Base-by-base conservation (phyloP, 2,329 filamentous ascomycete genomes). In the Trichoderma sp. region DNA sequence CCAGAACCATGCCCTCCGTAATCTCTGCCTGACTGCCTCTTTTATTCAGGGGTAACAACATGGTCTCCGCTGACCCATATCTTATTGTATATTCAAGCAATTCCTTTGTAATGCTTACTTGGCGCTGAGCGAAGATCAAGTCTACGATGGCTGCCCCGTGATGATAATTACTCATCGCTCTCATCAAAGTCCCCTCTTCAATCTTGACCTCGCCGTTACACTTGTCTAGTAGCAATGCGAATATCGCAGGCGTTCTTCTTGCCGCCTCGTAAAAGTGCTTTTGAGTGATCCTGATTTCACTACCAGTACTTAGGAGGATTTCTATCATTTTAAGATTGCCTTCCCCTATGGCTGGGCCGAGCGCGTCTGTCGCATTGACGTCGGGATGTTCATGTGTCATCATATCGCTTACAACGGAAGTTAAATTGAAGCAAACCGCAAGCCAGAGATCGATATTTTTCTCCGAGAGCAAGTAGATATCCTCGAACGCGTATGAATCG, bases 391-490 rank as follows among this genome's bases (percentile, higher is more conserved):
- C 61, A 47, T 50, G 30, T 4, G 43, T n/a, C 12, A 64, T 50
- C 8, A 64, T 64, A 28, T 64, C 36, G 8, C 20, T 28, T 3
- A 68, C 65, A 28, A 68, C 65, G 9, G 17, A 12, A 20, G 30
- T 34, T 6, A 75, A 68, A 43, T 71, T 63, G 68, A 72, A n/a
- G 71, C 55, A 68, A 61, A 71, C 71, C 17, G 72, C 72, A 11
- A 73, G 6, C 17, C 28, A 23, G 11, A 75, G 43, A 57, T 73
- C n/a, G n/a, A n/a, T n/a, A n/a, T n/a, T n/a, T n/a, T n/a, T n/a
- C n/a, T n/a, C n/a, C n/a, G n/a, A n/a, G n/a, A n/a, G n/a, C n/a
- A n/a, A n/a, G n/a, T n/a, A n/a, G n/a, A n/a, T n/a, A n/a, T n/a
- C n/a, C n/a, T n/a, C n/a, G n/a, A 8, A 15, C 6, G 15, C 3